Evolutionary conservation across 345 rosid species (phyloP), one percentile per base, ranked within the genome.

Genomic region (Mercurialis annua): DNA sequence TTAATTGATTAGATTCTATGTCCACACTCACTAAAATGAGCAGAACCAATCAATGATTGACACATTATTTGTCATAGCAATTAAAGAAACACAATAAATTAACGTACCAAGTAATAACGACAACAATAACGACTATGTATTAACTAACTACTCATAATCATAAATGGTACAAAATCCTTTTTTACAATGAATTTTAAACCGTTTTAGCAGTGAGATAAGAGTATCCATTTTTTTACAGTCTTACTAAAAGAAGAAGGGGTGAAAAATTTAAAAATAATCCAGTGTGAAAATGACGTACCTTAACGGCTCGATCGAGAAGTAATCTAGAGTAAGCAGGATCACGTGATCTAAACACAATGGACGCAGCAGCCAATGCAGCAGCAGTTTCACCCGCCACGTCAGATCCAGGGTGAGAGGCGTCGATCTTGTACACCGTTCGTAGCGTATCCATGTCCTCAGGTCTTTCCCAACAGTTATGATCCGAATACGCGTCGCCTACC

Each of bases 311-410:
- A 71, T 76, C 46, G 60, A 76, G 79, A 16, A 76, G 79, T 53
- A 76, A 36, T 29, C 75, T 61, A 7, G 79, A 70, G 68, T 76
- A 71, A 12, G 72, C 71, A 23, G 75, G 65, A 20, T 76, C 75
- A 38, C 79, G 75, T 55, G 75, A 76, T 27, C 79, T 43, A 56
- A 71, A 76, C 44, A 76, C 79, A 26, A 76, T 44, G 50, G 79
- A 76, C 42, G 75, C 75, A 30, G 79, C 79, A 40, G 79, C 79
- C 68, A 76, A 62, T 47, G 79, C 79, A 71, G 79, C 75, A 5
- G 79, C 79, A 3, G 79, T 76, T 55, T 76, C 79, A 2, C 79
- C 79, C 0, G 79, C 79, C 59, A 71, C 79, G 72, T 76, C 79
- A 18, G 79, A 76, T 23, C 79, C 79, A 2, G 79, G 79, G 60